Conservation (phyloP, 202 grass and related monocot species). For the Zoysia matrella region DNA sequence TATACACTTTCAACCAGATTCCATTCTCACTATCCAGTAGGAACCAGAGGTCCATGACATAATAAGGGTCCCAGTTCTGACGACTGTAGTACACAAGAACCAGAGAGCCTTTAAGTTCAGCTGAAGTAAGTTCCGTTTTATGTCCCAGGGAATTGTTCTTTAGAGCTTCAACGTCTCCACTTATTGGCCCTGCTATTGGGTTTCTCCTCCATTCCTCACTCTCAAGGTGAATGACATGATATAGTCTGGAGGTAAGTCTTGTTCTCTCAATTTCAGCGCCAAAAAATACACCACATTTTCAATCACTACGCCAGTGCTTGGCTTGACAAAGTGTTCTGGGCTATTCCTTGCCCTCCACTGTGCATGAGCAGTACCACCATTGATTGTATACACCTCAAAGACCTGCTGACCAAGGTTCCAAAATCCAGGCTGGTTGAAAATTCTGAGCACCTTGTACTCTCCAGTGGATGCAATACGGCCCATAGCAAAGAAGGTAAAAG, state of each 20-base stretch:
- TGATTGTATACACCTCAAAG: constrained; percentile 25
- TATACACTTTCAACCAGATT: constrained; percentile 9
- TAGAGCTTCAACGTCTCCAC: neutral
- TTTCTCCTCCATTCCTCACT: constrained; percentile 11
- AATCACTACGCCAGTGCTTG: neutral
- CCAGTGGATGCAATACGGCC: neutral
- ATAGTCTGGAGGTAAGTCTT: neutral
- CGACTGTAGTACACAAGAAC: neutral
- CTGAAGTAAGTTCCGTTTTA: neutral
- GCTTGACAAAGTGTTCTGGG: neutral
- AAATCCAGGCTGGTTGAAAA: constrained; percentile 2
- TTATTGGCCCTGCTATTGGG: neutral
- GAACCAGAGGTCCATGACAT: neutral
- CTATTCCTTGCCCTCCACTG: neutral
- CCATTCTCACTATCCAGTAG: neutral
- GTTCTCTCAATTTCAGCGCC: neutral
- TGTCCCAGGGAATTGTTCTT: neutral
- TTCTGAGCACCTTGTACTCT: neutral
- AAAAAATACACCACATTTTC: constrained; percentile 20
- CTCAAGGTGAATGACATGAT: neutral
- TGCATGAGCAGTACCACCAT: neutral
- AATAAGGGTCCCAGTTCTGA: too few relatives aligned
- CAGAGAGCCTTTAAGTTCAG: constrained; percentile 16
- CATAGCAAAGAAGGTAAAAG: neutral
- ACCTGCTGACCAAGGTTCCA: neutral